Percentiles rank a stretch among this genome's conserved stretches.
These are phyloP conservation scores for Annulohypoxylon stygium DNA, from an alignment of 495 filamentous ascomycete species.

Conservation along the genomic window DNA sequence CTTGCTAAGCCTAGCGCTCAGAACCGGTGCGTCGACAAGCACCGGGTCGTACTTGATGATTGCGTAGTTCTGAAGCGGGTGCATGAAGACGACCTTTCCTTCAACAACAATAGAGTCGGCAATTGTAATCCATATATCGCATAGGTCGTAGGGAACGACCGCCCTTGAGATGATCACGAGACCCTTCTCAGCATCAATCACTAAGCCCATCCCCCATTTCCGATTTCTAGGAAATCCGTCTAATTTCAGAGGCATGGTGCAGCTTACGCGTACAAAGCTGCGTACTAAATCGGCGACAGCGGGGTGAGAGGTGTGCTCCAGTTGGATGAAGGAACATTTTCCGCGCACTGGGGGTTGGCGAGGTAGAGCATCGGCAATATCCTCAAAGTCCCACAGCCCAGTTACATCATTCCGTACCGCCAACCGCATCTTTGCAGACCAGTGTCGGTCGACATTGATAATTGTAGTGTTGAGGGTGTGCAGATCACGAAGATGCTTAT, in stretches of 20 bases:
- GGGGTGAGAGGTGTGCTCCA: conserved; percentile 89
- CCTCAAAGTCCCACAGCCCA: conserved; percentile 94
- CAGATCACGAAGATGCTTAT: conserved; percentile 94
- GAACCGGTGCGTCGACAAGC: conserved; percentile 91
- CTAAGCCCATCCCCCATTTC: conserved; percentile 94
- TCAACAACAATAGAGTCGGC: conserved; percentile 95
- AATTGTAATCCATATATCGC: conserved; percentile 94
- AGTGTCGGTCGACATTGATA: conserved; percentile 93
- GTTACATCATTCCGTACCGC: conserved; percentile 91
- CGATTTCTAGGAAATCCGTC: conserved; percentile 94
- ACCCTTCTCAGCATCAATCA: conserved; percentile 95
- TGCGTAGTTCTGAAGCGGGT: conserved; percentile 97
- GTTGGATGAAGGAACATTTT: conserved; percentile 88
- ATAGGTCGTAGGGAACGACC: conserved; percentile 94
- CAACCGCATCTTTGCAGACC: conserved; percentile 92
- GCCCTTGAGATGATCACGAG: conserved; percentile 93
- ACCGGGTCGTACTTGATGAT: conserved; percentile 95
- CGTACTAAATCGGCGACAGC: conserved; percentile 91
- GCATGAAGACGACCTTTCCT: conserved; percentile 95
- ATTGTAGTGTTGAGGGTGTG: conserved; percentile 95
- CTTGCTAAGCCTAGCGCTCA: conserved; percentile 85
- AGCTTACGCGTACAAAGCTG: conserved; percentile 93
- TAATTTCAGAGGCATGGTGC: conserved; percentile 92
- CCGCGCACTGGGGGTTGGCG: conserved; percentile 75
- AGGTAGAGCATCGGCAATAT: conserved; percentile 83